phyloP scores from a whole-genome alignment of 2,329 filamentous ascomycete species.

The Teratosphaeria nubilosa region DNA sequence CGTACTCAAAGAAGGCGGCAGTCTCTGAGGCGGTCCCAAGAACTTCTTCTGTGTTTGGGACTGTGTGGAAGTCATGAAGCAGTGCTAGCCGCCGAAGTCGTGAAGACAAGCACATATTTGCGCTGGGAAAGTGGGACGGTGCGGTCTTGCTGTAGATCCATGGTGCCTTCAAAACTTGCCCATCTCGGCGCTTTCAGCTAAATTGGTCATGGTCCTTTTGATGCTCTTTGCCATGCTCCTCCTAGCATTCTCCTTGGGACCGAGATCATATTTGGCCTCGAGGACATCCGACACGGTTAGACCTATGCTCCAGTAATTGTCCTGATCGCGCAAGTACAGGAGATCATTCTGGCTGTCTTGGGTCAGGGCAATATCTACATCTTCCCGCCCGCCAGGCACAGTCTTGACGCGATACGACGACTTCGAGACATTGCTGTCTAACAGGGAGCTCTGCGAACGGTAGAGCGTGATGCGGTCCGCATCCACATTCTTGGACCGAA shows the following conservation, averaged over 20 bases:
- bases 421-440: neutral
- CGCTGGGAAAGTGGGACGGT: neutral
- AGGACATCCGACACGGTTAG: neutral
- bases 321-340: neutral
- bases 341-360: neutral
- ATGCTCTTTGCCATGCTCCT: neutral
- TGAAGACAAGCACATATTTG: neutral
- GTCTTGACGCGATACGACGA: neutral
- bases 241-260: neutral
- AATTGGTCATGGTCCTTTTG: neutral
- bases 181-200: neutral
- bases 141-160: neutral
- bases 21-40: too few relatives aligned
- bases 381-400: neutral
- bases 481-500: neutral
- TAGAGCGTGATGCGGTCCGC: neutral
- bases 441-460: neutral
- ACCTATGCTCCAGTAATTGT: neutral
- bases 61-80: too few relatives aligned
- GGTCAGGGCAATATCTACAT: neutral
- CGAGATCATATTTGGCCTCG: neutral
- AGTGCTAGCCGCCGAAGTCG: too few relatives aligned
- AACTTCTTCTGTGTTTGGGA: too few relatives aligned
- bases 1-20: too few relatives aligned
- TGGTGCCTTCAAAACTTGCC: neutral